These are phyloP conservation scores for Rhinocladiella mackenziei DNA, from an alignment of 2,329 filamentous ascomycete genomes.

Conservation along the genomic window DNA sequence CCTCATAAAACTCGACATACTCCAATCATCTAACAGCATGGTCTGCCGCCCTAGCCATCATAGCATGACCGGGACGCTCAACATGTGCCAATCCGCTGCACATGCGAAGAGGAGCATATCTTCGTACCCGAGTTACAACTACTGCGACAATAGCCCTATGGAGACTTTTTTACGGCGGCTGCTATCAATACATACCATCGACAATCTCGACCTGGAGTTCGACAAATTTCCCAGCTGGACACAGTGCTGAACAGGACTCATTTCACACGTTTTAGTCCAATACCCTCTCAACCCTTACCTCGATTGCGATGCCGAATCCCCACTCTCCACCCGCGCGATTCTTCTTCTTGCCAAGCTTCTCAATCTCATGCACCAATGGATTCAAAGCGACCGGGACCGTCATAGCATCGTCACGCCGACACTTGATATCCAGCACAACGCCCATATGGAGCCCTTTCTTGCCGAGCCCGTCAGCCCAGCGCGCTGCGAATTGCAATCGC, in stretches of 20 bases:
- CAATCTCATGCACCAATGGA: slow-evolving; percentile 33
- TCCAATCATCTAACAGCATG: slow-evolving; percentile 6
- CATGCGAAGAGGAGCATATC: slow-evolving; percentile 12
- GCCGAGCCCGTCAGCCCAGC: slow-evolving; percentile 33
- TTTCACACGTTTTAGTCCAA: slow-evolving; percentile 10
- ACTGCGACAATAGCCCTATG: slow-evolving; percentile 16
- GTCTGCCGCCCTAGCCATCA: slow-evolving; percentile 9
- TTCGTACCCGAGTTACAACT: slow-evolving; percentile 13
- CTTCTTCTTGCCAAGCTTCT: slow-evolving; percentile 38
- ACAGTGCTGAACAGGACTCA: too few relatives aligned
- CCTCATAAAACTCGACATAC: slow-evolving; percentile 4
- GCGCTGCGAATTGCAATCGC: slow-evolving; percentile 30
- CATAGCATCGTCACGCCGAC: slow-evolving; percentile 17
- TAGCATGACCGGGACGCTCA: slow-evolving; percentile 9
- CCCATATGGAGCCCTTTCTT: slow-evolving; percentile 35
- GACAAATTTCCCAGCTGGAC: too few relatives aligned
- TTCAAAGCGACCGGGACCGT: slow-evolving; percentile 29
- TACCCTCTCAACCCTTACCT: slow-evolving; percentile 21
- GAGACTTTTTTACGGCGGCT: slow-evolving; percentile 15
- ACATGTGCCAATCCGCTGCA: slow-evolving; percentile 7
- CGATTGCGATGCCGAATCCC: slow-evolving; percentile 25
- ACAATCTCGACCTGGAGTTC: background rate
- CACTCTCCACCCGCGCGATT: slow-evolving; percentile 35
- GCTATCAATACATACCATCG: slow-evolving; percentile 2
- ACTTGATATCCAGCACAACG: slow-evolving; percentile 30